Evolutionary conservation across 495 filamentous ascomycete species (phyloP).

Genomic region (Ascobolus immersus): DNA sequence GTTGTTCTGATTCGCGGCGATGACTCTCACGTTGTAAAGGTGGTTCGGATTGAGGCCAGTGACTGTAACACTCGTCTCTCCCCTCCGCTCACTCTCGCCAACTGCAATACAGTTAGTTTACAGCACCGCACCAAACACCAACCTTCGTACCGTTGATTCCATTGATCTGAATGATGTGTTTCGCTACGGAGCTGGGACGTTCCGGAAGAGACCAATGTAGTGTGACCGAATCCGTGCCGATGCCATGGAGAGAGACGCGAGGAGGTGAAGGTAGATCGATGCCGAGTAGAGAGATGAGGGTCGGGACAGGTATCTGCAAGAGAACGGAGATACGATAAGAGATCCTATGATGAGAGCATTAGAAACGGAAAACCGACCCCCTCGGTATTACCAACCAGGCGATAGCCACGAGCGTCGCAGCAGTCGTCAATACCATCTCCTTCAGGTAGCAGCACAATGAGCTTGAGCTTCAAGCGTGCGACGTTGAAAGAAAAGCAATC

Average conservation of each 20-base stretch:
- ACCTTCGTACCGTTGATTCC: conserved; percentile 52
- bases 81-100: conserved; percentile 51
- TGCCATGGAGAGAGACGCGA: conserved; percentile 71
- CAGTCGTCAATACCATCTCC: too few relatives aligned
- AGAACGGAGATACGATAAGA: conserved; percentile 61
- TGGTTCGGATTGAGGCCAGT: conserved; percentile 58
- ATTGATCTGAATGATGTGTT: conserved; percentile 80
- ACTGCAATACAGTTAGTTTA: conserved; percentile 26
- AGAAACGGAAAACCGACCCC: too few relatives aligned
- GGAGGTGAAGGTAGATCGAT: conserved; percentile 80
- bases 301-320: conserved; percentile 65
- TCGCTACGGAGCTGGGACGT: conserved; percentile 49
- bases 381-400: too few relatives aligned
- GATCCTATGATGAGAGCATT: conserved; percentile 31
- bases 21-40: conserved; percentile 77
- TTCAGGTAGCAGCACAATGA: not conserved
- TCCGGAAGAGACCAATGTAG: conserved; percentile 73
- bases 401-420: too few relatives aligned
- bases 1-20: conserved; percentile 66
- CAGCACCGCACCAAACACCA: not conserved
- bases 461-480: not conserved
- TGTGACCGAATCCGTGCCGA: conserved; percentile 64
- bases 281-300: conserved; percentile 69
- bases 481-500: not conserved
- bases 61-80: conserved; percentile 75